Evolutionary conservation across 257 asterid species (phyloP).

Genomic region (Linaria vulgaris): DNA sequence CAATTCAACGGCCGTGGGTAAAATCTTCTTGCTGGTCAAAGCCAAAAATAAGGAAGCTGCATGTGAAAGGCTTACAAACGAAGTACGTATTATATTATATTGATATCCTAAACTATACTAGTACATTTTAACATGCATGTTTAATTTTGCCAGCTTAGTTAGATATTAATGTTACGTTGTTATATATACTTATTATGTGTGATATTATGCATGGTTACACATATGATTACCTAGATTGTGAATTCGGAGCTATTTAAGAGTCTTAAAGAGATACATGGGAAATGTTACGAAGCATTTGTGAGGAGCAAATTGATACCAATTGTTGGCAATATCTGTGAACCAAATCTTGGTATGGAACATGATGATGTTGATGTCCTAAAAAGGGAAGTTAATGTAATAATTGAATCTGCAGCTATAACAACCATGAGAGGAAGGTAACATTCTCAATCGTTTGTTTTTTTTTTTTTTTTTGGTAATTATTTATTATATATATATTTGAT

Average conservation of each 20-base stretch:
- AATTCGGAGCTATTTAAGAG: constrained; percentile 32
- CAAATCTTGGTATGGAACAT: constrained; percentile 35
- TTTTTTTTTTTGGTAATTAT: too few relatives aligned
- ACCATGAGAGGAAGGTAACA: constrained; percentile 35
- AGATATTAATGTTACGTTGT: too few relatives aligned
- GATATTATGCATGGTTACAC: too few relatives aligned
- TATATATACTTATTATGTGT: too few relatives aligned
- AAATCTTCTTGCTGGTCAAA: constrained; percentile 29
- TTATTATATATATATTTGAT: not conserved
- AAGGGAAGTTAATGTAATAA: constrained; percentile 30
- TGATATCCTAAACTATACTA: too few relatives aligned
- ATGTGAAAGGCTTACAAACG: constrained; percentile 26
- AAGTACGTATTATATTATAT: constrained; percentile 13
- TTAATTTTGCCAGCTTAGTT: too few relatives aligned
- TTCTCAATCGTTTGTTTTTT: too few relatives aligned
- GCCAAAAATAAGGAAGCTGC: constrained; percentile 32
- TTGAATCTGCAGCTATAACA: constrained; percentile 38
- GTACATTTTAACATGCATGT: not conserved
- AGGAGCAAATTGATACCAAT: constrained; percentile 31
- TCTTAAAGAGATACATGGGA: constrained; percentile 27
- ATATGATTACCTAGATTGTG: constrained; percentile 9
- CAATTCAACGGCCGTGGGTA: constrained; percentile 31
- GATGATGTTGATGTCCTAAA: constrained; percentile 3
- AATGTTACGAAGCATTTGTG: constrained; percentile 27
- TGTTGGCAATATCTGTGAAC: constrained; percentile 33